Conservation (phyloP, 495 filamentous ascomycete species). For the Penicillium roqueforti region DNA sequence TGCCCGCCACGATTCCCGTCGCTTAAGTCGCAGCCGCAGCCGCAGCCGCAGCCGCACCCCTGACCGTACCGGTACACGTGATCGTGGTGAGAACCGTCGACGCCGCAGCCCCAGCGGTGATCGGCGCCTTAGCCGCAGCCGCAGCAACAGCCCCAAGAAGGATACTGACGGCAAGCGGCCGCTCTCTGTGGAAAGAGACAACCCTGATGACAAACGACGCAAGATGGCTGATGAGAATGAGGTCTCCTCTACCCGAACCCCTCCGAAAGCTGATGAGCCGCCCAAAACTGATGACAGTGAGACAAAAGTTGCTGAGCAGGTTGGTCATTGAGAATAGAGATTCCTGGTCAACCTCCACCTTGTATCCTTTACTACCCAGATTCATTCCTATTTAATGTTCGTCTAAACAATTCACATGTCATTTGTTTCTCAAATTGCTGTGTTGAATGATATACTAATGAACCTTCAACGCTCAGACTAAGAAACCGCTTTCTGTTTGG, state of each 20-base stretch:
- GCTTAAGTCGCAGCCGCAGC: slow-evolving; percentile 37
- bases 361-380: slow-evolving; percentile 2
- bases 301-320: slow-evolving; percentile 39
- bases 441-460: slow-evolving; percentile 9
- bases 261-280: slow-evolving; percentile 15
- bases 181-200: slow-evolving; percentile 51
- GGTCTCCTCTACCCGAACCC: slow-evolving; percentile 42
- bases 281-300: slow-evolving; percentile 19
- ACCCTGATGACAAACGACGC: slow-evolving; percentile 46
- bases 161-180: slow-evolving; percentile 43
- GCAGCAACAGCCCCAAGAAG: slow-evolving; percentile 33
- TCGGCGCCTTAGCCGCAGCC: slow-evolving; percentile 31
- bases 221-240: slow-evolving; percentile 58
- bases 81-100: slow-evolving; percentile 17
- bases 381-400: slow-evolving; percentile 3
- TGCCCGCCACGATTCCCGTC: slow-evolving; percentile 32
- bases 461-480: background rate
- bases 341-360: background rate
- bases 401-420: background rate
- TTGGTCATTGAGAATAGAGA: slow-evolving; percentile 39
- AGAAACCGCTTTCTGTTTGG: slow-evolving; percentile 7
- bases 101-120: slow-evolving; percentile 27
- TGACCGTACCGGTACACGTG: slow-evolving; percentile 33
- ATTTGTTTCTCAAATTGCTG: background rate
- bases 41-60: slow-evolving; percentile 4